These are phyloP conservation scores for Teratosphaeria gauchensis DNA, from an alignment of 2,329 filamentous ascomycete genomes.

Conservation along the genomic window DNA sequence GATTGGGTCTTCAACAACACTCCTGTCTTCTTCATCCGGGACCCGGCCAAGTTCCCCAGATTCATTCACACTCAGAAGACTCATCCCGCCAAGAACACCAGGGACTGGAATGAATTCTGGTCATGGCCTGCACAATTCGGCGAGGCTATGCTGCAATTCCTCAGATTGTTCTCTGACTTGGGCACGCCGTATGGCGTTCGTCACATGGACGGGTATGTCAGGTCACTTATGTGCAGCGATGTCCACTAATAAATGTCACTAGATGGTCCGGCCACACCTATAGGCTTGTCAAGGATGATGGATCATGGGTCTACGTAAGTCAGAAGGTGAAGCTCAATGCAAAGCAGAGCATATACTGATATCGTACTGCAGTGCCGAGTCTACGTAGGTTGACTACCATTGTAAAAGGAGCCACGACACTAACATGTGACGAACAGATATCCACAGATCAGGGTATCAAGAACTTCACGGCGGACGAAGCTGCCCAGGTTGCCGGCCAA, in stretches of 20 bases:
- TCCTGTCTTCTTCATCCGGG: slow-evolving; percentile 37
- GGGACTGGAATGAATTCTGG: slow-evolving; percentile 33
- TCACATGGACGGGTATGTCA: background rate
- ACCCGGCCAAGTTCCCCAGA: slow-evolving; percentile 30
- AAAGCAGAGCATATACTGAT: background rate
- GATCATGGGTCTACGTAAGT: background rate
- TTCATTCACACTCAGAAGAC: background rate
- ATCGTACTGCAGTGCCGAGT: background rate
- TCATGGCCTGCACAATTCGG: background rate
- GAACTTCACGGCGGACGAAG: slow-evolving; percentile 33
- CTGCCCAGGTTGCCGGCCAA: slow-evolving; percentile 25
- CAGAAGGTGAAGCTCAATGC: background rate
- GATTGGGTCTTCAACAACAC: slow-evolving; percentile 37
- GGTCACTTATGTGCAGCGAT: background rate
- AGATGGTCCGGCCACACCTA: background rate
- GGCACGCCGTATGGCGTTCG: background rate
- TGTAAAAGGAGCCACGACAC: slow-evolving; percentile 33
- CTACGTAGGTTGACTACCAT: slow-evolving; percentile 15
- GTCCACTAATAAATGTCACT: background rate
- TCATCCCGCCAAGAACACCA: slow-evolving; percentile 1
- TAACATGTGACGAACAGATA: slow-evolving; percentile 43
- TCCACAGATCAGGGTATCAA: slow-evolving; percentile 39
- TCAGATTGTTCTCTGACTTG: background rate
- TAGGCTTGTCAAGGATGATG: background rate
- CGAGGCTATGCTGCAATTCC: background rate